Evolutionary conservation across 208 protist genomes (phyloP).

Genomic region (Phytomonas sp.): DNA sequence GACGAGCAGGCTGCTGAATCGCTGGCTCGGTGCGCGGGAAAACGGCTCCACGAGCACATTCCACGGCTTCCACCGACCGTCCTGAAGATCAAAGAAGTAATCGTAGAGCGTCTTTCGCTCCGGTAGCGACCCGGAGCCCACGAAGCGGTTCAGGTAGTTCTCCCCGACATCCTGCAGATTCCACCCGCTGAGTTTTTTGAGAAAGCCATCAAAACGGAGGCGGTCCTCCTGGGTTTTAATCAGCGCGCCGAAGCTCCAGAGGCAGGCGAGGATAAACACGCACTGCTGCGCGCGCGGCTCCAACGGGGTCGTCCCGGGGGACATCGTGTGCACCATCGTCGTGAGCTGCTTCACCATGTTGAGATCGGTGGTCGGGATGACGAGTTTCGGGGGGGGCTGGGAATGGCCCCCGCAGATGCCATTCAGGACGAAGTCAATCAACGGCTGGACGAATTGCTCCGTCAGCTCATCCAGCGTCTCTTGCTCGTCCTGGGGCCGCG

Average conservation of each 20-base stretch:
- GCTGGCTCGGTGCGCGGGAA: conserved; percentile 58
- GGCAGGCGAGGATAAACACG: conserved; percentile 92
- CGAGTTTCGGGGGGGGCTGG: conserved; percentile 52
- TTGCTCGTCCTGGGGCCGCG: conserved; percentile 75
- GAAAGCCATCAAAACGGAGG: conserved; percentile 90
- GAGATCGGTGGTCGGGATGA: conserved; percentile 83
- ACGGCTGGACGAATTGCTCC: conserved; percentile 89
- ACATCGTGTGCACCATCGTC: conserved; percentile 84
- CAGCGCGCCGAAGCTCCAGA: conserved; percentile 95
- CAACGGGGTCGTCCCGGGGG: conserved; percentile 46
- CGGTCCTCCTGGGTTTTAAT: conserved; percentile 72
- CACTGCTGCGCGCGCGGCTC: conserved; percentile 91
- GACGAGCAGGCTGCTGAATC: conserved; percentile 96
- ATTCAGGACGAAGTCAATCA: conserved; percentile 91
- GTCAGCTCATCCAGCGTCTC: conserved; percentile 89
- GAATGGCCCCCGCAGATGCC: conserved; percentile 78
- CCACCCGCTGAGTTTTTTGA: conserved; percentile 92
- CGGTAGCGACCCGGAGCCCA: conserved; percentile 84
- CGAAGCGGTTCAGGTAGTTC: conserved; percentile 86
- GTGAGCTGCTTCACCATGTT: conserved; percentile 95
- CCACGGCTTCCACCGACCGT: conserved; percentile 95
- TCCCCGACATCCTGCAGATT: conserved; percentile 88
- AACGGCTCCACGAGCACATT: conserved; percentile 89
- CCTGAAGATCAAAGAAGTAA: conserved; percentile 94
- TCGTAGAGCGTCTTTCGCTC: conserved; percentile 94